These are phyloP conservation scores for Ceratobasidium theobromae DNA, from an alignment of 1,284 basidiomycete species.

Conservation along the genomic window DNA sequence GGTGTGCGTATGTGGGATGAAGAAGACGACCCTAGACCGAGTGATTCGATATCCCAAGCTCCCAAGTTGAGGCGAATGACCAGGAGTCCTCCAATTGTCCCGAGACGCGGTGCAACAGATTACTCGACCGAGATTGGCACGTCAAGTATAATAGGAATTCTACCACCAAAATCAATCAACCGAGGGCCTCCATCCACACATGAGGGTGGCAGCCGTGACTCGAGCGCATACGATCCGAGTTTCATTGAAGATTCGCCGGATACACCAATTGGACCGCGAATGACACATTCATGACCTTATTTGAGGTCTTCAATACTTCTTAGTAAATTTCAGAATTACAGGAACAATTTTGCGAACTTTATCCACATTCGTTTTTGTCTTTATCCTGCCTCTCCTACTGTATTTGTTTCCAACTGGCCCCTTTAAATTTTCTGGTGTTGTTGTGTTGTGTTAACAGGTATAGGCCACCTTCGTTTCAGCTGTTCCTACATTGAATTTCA, in stretches of 20 bases:
- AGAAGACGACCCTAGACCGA: conserved; percentile 22
- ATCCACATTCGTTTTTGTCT: neutral
- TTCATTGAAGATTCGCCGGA: conserved; percentile 19
- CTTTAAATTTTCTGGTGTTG: too few relatives aligned
- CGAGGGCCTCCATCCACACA: conserved; percentile 15
- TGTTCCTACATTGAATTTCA: neutral
- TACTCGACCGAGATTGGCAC: conserved; percentile 26
- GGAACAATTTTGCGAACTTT: neutral
- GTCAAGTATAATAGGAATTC: conserved; percentile 18
- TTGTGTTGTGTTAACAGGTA: neutral
- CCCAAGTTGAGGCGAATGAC: conserved; percentile 7
- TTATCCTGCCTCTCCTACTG: neutral
- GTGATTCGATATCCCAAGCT: conserved; percentile 24
- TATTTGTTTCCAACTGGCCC: conserved; percentile 18
- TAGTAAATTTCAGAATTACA: neutral
- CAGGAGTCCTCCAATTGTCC: conserved; percentile 5
- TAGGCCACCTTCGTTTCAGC: neutral
- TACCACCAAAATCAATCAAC: conserved; percentile 17
- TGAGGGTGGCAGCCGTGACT: conserved; percentile 9
- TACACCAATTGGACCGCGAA: conserved; percentile 17
- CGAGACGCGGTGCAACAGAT: conserved; percentile 13
- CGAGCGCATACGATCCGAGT: conserved; percentile 27
- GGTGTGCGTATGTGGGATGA: conserved; percentile 8
- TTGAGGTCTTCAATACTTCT: neutral
- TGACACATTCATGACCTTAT: conserved; percentile 8